Percentiles rank a stretch among this genome's conserved stretches.
These are phyloP conservation scores for Amanita jacksonii DNA, from an alignment of 768 basidiomycete genomes.

Conservation along the genomic window DNA sequence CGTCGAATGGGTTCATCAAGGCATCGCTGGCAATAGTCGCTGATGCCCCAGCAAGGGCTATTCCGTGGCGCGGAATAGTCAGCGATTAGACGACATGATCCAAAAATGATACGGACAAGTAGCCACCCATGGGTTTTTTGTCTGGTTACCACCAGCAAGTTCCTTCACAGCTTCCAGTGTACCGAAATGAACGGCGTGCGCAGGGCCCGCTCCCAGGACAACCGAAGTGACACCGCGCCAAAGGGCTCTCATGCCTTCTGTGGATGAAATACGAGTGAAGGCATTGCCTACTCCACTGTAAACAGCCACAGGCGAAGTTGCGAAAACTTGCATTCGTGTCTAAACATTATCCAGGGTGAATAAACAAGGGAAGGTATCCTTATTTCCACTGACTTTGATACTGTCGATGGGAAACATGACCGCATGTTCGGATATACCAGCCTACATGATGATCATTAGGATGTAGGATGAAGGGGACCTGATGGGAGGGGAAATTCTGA, in stretches of 20 bases:
- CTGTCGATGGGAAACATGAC: slow-evolving; percentile 99
- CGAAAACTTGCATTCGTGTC: slow-evolving; percentile 99
- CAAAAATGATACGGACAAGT: slow-evolving; percentile 54
- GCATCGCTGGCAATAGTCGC: slow-evolving; percentile 96
- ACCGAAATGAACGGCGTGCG: slow-evolving; percentile 97
- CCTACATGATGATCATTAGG: slow-evolving; percentile 36
- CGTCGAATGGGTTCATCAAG: slow-evolving; percentile 99
- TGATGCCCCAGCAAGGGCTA: slow-evolving; percentile 87
- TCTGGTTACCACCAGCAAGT: slow-evolving; percentile 76
- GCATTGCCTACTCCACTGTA: slow-evolving; percentile 90
- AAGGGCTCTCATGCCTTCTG: slow-evolving; percentile 82
- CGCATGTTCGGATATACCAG: slow-evolving; percentile 97
- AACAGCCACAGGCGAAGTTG: slow-evolving; percentile 73
- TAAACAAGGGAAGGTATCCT: neutral
- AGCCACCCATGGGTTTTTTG: slow-evolving; percentile 75
- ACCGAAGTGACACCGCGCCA: slow-evolving; percentile 98
- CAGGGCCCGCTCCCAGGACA: slow-evolving; percentile 93
- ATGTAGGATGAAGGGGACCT: slow-evolving; percentile 5
- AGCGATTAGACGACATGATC: neutral
- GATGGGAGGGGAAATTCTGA: slow-evolving; percentile 34
- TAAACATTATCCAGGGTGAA: slow-evolving; percentile 21
- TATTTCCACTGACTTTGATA: slow-evolving; percentile 68
- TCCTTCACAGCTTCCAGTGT: slow-evolving; percentile 94
- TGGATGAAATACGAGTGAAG: slow-evolving; percentile 85
- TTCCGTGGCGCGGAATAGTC: slow-evolving; percentile 1